phyloP scores from a whole-genome alignment of 1,284 basidiomycete genomes.

The Sporisorium graminicola region DNA sequence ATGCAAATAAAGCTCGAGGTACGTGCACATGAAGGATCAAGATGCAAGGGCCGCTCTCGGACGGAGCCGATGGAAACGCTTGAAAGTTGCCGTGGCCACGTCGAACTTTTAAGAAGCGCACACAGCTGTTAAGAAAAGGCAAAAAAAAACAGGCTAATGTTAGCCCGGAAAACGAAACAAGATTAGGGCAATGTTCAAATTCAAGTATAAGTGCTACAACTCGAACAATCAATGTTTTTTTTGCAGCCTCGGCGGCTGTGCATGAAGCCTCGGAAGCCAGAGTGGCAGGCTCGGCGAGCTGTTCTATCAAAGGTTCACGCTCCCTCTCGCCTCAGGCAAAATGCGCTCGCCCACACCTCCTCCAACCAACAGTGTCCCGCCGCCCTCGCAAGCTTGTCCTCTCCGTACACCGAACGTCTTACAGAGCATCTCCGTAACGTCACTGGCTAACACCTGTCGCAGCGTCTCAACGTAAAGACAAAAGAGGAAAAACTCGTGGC shows the following conservation, averaged over 20 bases:
- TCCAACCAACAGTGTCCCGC: not conserved
- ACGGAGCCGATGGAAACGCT: slow-evolving; percentile 5
- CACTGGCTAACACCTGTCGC: not conserved
- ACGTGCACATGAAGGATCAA: slow-evolving; percentile 1
- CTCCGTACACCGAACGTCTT: not conserved
- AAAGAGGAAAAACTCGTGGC: not conserved
- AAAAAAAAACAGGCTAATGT: not conserved
- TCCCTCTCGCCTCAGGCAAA: not conserved
- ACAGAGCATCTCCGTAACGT: not conserved
- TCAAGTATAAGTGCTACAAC: no score
- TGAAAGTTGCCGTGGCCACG: not conserved
- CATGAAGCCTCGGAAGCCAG: not conserved
- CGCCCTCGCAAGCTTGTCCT: not conserved
- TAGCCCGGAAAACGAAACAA: not conserved
- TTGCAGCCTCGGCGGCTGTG: not conserved
- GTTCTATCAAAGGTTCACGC: not conserved
- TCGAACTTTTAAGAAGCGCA: not conserved
- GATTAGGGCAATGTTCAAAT: no score
- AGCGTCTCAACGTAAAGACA: not conserved
- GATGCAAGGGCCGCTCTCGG: slow-evolving; percentile 2
- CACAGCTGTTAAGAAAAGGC: not conserved
- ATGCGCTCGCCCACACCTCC: not conserved
- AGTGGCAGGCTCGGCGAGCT: slow-evolving; percentile 7
- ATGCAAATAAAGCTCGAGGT: slow-evolving; percentile 6
- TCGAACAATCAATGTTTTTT: not conserved